phyloP scores from a whole-genome alignment of 192 early-diverging fungal species.

The Coemansia sp. region DNA sequence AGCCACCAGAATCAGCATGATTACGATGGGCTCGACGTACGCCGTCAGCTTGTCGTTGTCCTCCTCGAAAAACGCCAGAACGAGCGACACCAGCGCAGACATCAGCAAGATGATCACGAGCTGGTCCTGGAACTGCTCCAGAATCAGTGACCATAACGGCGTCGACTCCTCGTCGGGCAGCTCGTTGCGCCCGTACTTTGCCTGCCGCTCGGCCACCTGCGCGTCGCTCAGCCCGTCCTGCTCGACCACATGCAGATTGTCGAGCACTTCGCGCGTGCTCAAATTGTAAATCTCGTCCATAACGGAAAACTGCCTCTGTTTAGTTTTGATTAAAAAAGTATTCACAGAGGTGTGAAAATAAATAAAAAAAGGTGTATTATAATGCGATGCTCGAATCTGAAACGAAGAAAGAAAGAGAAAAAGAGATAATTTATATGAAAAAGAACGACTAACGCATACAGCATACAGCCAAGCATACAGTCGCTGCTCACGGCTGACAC shows the following conservation, averaged over 20 bases:
- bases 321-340: too few species aligned
- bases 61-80: conserved; percentile 87
- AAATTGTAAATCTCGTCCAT: conserved; percentile 71
- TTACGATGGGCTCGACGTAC: conserved; percentile 97
- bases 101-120: conserved; percentile 91
- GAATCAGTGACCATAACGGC: conserved; percentile 87
- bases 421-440: too few species aligned
- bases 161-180: conserved; percentile 88
- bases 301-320: background rate
- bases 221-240: conserved; percentile 62
- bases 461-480: background rate
- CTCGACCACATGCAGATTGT: conserved; percentile 63
- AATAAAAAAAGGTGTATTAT: background rate
- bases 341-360: background rate
- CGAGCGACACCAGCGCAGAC: conserved; percentile 90
- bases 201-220: conserved; percentile 61
- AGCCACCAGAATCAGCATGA: conserved; percentile 95
- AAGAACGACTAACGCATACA: background rate
- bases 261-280: conserved; percentile 63
- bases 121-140: conserved; percentile 99
- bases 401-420: background rate
- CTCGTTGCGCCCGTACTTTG: conserved; percentile 80
- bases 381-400: background rate
- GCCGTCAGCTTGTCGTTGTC: conserved; percentile 69
- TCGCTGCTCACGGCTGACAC: background rate